Evolutionary conservation across 306 rosid genomes (phyloP), one percentile per base, ranked within the genome.

Genomic region (Clitoria ternatea): DNA sequence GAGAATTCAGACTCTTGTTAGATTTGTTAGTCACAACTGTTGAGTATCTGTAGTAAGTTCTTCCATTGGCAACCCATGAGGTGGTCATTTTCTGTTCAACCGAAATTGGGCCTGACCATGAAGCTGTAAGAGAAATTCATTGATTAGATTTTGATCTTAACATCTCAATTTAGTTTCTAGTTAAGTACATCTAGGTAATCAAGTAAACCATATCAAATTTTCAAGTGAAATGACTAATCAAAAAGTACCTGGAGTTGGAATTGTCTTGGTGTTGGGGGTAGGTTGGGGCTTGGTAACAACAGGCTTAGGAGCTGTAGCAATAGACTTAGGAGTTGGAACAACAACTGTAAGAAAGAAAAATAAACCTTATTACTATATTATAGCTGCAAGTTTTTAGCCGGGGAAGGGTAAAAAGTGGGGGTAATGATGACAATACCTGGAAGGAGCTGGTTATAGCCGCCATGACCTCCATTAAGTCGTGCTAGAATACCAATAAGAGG

Each of bases 401-500:
- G 35, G 29, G 14, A 39, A 15, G 33, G 12, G 17, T 13, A 35
- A 1, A 61, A 10, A 53, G 13, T 17, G 6, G 36, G 13, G n/a
- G 7, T 5, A 69, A 30, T 40, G 29, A 27, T 15, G 45, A 33
- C 43, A 47, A 66, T 86, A 91, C 99, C 99, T 84, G 97, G 96
- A 57, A 91, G 92, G 66, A 94, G 99, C 85, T 91, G 99, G 77
- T 74, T 87, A 66, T 84, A 91, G 23, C 80, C 89, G 5, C 84
- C 73, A 40, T 75, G 89, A 35, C 96, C 98, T 2, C 87, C 86
- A 44, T 74, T 61, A 5, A 94, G 81, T 23, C 99, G 81, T 26
- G 99, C 97, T 65, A 94, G 84, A 66, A 89, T 79, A 32, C 99
- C 99, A 1, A 91, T 70, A 66, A 91, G 86, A 74, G 99, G 99